These are phyloP conservation scores for Biscogniauxia sp. DNA, from an alignment of 2,329 filamentous ascomycete species.

Conservation along the genomic window DNA sequence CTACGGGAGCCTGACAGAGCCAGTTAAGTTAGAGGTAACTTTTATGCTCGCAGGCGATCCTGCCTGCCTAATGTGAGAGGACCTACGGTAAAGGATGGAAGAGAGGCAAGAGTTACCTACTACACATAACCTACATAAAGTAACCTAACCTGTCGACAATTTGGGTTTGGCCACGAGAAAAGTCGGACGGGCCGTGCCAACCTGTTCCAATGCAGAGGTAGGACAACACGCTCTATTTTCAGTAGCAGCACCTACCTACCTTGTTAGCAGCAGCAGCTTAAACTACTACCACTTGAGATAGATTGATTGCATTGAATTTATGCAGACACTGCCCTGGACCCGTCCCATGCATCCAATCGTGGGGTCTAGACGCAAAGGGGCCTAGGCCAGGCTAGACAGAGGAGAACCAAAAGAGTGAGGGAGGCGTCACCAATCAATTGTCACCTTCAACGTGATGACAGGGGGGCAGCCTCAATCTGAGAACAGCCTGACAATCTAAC, in stretches of 20 bases:
- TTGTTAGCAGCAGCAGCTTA: neutral
- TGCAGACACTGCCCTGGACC: slow-evolving; percentile 12
- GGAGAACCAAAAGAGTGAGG: neutral
- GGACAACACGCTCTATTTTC: slow-evolving; percentile 16
- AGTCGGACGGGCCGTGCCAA: neutral
- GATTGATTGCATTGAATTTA: slow-evolving; percentile 26
- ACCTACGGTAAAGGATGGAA: neutral
- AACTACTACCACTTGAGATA: slow-evolving; percentile 2
- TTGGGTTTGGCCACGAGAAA: neutral
- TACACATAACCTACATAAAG: neutral
- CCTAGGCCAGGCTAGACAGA: neutral
- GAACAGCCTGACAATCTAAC: neutral
- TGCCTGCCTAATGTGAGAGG: neutral
- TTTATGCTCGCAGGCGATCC: too few species aligned
- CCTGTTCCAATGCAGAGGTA: neutral
- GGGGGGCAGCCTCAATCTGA: neutral
- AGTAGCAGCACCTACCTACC: slow-evolving; percentile 8
- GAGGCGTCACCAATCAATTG: neutral
- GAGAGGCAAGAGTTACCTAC: neutral
- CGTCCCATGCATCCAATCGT: neutral
- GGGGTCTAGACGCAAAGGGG: neutral
- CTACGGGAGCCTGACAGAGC: too few species aligned
- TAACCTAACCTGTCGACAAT: too few species aligned
- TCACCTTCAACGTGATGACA: neutral
- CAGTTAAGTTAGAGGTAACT: too few species aligned